Conservation (phyloP, 208 protist species). For the Angomonas ambiguus region DNA sequence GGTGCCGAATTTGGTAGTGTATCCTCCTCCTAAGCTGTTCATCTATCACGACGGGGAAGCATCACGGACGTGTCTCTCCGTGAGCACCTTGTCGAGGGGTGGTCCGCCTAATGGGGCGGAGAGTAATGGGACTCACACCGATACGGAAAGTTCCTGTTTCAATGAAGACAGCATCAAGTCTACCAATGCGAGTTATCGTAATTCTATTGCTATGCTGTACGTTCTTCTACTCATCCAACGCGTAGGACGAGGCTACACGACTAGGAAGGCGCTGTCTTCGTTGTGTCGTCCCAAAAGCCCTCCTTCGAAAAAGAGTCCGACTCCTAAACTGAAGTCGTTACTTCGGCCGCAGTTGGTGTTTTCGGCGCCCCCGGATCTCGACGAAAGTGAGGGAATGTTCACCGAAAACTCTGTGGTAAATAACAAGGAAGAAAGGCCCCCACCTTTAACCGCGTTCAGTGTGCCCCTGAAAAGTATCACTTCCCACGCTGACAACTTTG, state of each 20-base stretch:
- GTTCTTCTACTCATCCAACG: slow-evolving; percentile 11
- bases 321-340: neutral
- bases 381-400: neutral
- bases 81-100: neutral
- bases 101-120: neutral
- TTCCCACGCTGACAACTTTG: neutral
- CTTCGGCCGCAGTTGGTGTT: neutral
- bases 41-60: neutral
- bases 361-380: neutral
- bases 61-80: neutral
- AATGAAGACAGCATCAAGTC: neutral
- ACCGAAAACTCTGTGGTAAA: neutral
- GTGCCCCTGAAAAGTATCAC: neutral
- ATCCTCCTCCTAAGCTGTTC: neutral
- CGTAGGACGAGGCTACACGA: slow-evolving; percentile 34
- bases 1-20: neutral
- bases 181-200: neutral
- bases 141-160: slow-evolving; percentile 1
- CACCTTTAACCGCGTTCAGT: slow-evolving; percentile 1
- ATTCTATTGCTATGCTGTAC: neutral
- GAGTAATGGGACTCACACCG: neutral
- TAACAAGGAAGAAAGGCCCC: neutral
- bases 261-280: slow-evolving; percentile 12
- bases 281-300: neutral
- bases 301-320: neutral